A percentile compares a stretch with the other conserved stretches of the same genome.
phyloP scores from a whole-genome alignment of 2,329 filamentous ascomycete species.

The Aspergillus ochraceoroseus region DNA sequence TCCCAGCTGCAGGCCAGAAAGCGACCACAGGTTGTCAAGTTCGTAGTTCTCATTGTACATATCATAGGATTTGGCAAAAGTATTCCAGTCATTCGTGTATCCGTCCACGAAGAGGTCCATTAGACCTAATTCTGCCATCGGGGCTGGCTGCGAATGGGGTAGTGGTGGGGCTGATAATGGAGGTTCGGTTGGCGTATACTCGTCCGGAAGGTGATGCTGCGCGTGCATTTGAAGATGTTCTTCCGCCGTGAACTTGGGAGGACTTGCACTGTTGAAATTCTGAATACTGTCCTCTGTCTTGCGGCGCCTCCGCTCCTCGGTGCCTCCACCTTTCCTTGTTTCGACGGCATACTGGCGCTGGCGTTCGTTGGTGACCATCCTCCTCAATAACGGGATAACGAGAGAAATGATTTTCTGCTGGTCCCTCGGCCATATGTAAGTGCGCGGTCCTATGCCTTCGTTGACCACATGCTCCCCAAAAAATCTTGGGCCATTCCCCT shows the following conservation, averaged over 20 bases:
- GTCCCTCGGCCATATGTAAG: conserved; percentile 52
- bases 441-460: conserved; percentile 37
- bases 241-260: conserved; percentile 26
- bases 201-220: conserved; percentile 26
- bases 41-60: conserved; percentile 39
- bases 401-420: conserved; percentile 53
- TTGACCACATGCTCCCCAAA: conserved; percentile 48
- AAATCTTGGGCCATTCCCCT: conserved; percentile 50
- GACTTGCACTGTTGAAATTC: conserved; percentile 24
- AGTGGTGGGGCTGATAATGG: conserved; percentile 24
- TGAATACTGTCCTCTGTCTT: conserved; percentile 35
- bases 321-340: conserved; percentile 47
- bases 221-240: conserved; percentile 32
- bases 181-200: conserved; percentile 23
- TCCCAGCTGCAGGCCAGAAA: conserved; percentile 40
- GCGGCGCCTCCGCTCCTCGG: conserved; percentile 36
- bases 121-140: conserved; percentile 30
- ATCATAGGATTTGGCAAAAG: conserved; percentile 36
- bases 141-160: conserved; percentile 25
- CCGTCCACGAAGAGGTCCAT: conserved; percentile 37
- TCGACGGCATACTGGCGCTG: conserved; percentile 56
- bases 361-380: conserved; percentile 58
- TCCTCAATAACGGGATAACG: conserved; percentile 53
- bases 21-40: conserved; percentile 40
- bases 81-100: conserved; percentile 39